Evolutionary conservation across 2,329 filamentous ascomycete species (phyloP), one percentile per base, ranked within the genome.

Genomic region (Fusarium nematophilum): DNA sequence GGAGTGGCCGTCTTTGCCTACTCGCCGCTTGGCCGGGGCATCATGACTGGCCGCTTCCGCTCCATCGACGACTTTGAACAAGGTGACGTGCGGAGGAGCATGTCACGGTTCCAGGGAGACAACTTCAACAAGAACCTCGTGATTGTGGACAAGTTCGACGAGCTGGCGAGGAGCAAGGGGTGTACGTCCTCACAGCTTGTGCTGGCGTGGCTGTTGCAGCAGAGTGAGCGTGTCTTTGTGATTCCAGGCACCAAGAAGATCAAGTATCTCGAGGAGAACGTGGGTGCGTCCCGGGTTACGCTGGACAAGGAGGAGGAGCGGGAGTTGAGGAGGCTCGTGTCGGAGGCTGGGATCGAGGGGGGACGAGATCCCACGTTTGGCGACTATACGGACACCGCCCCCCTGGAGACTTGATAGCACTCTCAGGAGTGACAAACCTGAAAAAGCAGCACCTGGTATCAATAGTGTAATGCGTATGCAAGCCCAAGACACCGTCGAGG

Each of bases 201-300:
- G 2, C 75, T 90, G 23, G 87, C 87, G 0, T 90, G 87, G 86
- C 64, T 90, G 51, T 65, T 87, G 60, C 81, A 81, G 4, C 86
- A 89, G 64, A 84, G 84, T 0, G 77, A 82, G 3, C 83, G 87
- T 62, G 76, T 90, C 43, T 81, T 86, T 65, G 84, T 88, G 0
- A 90, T 83, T 44, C 81, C 79, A 0, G 82, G 81, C 2, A 84
- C 81, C 0, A 82, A 78, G 69, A 79, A 70, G 48, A 70, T 79
- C 30, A 75, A 76, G 62, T 81, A 79, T 51, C 66, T 84, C 23
- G 76, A 82, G 51, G 76, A 83, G 50, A 84, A 84, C 30, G 49
- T 75, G 5, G 73, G 64, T 3, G 73, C 76, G 2, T 30, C 73
- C 3, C 40, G 70, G 4, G 66, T 80, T 6, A 50, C 49, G 38